These are phyloP conservation scores for Oryza officinalis DNA, from an alignment of 176 grass and related monocot species.

Conservation along the genomic window DNA sequence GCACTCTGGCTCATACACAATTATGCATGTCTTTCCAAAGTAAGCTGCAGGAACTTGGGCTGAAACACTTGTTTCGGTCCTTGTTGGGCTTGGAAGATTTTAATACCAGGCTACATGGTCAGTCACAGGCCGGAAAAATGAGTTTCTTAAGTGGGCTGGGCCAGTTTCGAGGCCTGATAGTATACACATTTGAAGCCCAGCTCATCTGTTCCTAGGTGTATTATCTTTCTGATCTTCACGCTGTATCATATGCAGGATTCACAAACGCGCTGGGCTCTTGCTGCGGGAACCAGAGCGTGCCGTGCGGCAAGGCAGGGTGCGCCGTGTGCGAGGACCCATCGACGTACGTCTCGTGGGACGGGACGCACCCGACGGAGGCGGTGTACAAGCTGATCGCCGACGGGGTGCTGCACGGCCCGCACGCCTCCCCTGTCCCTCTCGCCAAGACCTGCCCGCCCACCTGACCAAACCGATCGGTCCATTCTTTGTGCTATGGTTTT, in stretches of 20 bases:
- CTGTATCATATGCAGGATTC: conserved; percentile 35
- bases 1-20: too few species aligned
- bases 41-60: too few species aligned
- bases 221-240: too few species aligned
- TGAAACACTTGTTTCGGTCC: too few species aligned
- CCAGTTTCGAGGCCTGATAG: too few species aligned
- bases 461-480: background rate
- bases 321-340: conserved; percentile 56
- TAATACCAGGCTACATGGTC: too few species aligned
- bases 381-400: conserved; percentile 59
- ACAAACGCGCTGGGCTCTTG: conserved; percentile 32
- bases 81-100: too few species aligned
- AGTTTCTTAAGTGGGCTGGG: too few species aligned
- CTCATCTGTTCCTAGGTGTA: too few species aligned
- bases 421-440: conserved; percentile 42
- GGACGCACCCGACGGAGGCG: conserved; percentile 68
- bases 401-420: conserved; percentile 47
- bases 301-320: conserved; percentile 34
- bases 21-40: too few species aligned
- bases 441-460: conserved; percentile 34
- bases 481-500: background rate
- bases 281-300: conserved; percentile 48
- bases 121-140: too few species aligned
- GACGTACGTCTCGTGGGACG: conserved; percentile 56
- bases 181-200: too few species aligned